Conservation (phyloP, 228 moss, liverwort and hornwort species). For the Sphagnum fallax region DNA sequence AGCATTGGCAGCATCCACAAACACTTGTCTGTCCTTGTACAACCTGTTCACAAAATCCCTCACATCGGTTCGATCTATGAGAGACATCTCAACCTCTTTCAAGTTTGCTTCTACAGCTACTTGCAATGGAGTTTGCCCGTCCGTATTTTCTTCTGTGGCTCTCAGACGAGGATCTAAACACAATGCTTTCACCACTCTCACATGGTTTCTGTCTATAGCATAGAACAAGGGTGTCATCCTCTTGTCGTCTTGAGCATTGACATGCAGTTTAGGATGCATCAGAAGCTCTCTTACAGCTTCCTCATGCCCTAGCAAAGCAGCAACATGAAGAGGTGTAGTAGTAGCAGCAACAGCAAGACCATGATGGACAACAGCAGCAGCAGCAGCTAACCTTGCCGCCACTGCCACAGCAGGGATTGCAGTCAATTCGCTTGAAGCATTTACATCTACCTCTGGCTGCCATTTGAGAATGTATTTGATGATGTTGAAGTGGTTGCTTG, state of each 20-base stretch:
- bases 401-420: no score
- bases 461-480: no score
- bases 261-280: slow-evolving; percentile 14
- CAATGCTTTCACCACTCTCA: slow-evolving; percentile 24
- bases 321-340: slow-evolving; percentile 4
- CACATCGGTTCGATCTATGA: slow-evolving; percentile 23
- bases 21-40: slow-evolving; percentile 35
- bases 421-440: no score
- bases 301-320: slow-evolving; percentile 7
- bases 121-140: slow-evolving; percentile 23
- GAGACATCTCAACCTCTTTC: slow-evolving; percentile 24
- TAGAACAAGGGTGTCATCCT: slow-evolving; percentile 27
- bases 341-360: background rate
- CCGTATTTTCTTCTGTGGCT: slow-evolving; percentile 27
- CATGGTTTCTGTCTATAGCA: slow-evolving; percentile 18
- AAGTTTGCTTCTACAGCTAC: slow-evolving; percentile 21
- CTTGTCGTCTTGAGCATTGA: slow-evolving; percentile 20
- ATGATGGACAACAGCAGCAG: background rate
- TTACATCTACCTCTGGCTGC: no score
- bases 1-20: slow-evolving; percentile 32
- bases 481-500: no score
- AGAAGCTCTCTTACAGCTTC: slow-evolving; percentile 5
- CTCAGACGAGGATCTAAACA: slow-evolving; percentile 9
- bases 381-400: background rate
- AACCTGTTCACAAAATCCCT: slow-evolving; percentile 25